These are phyloP conservation scores for Penicillium cataractarum DNA, from an alignment of 495 filamentous ascomycete genomes.

Conservation along the genomic window DNA sequence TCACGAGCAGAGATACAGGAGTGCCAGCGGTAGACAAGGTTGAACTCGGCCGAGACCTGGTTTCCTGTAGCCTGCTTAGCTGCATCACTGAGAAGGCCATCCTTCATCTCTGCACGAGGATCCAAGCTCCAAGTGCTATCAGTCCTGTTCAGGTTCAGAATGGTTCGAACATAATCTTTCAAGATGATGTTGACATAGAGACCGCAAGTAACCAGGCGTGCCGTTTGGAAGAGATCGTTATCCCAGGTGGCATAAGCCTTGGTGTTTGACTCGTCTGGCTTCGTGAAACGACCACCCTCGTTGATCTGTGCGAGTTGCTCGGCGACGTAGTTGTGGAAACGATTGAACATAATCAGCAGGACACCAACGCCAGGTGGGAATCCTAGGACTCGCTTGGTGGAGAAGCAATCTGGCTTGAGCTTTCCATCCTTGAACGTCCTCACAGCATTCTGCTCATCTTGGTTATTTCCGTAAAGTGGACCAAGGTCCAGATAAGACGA, in stretches of 20 bases:
- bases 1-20: slow-evolving; percentile 73
- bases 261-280: slow-evolving; percentile 48
- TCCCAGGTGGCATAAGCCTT: slow-evolving; percentile 68
- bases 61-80: slow-evolving; percentile 59
- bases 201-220: slow-evolving; percentile 71
- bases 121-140: slow-evolving; percentile 76
- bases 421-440: slow-evolving; percentile 81
- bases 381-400: slow-evolving; percentile 75
- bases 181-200: slow-evolving; percentile 79
- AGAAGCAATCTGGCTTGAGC: slow-evolving; percentile 82
- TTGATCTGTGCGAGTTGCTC: slow-evolving; percentile 63
- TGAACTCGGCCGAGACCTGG: slow-evolving; percentile 79
- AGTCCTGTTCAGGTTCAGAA: slow-evolving; percentile 74
- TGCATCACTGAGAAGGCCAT: slow-evolving; percentile 40
- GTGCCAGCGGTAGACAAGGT: slow-evolving; percentile 78
- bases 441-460: slow-evolving; percentile 72
- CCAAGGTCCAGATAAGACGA: slow-evolving; percentile 86
- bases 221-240: slow-evolving; percentile 77
- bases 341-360: slow-evolving; percentile 71
- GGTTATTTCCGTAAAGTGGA: slow-evolving; percentile 83
- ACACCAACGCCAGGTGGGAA: slow-evolving; percentile 84
- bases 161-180: slow-evolving; percentile 81
- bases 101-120: slow-evolving; percentile 61
- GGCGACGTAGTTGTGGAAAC: slow-evolving; percentile 77
- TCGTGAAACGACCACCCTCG: slow-evolving; percentile 59